Evolutionary conservation across 352 stramenopile species (phyloP).

Genomic region (Phytophthora macrochlamydospora): DNA sequence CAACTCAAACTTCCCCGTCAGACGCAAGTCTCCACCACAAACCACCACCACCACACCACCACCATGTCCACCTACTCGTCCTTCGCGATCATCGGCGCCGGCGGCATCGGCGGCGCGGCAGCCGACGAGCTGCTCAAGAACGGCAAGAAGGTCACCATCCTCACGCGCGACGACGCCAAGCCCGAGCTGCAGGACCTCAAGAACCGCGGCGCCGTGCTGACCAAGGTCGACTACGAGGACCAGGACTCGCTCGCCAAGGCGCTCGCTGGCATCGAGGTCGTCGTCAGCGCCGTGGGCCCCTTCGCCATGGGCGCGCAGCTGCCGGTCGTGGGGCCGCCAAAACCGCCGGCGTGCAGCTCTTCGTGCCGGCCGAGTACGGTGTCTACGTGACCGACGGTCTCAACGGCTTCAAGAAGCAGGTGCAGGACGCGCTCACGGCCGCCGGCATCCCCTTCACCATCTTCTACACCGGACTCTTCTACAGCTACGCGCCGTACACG

Average conservation of each 20-base stretch:
- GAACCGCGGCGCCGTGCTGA: conserved; percentile 24
- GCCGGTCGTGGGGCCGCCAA: conserved; percentile 8
- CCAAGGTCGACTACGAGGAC: conserved; percentile 28
- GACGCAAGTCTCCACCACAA: conserved; percentile 11
- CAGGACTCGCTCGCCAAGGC: conserved; percentile 22
- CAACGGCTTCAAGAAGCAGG: conserved; percentile 21
- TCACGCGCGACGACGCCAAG: conserved; percentile 32
- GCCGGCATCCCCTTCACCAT: conserved; percentile 19
- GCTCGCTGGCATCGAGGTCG: conserved; percentile 25
- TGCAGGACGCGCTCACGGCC: conserved; percentile 21
- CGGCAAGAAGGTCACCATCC: conserved; percentile 22
- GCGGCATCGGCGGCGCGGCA: conserved; percentile 25
- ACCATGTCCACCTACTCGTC: conserved; percentile 22
- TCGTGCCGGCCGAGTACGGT: conserved; percentile 22
- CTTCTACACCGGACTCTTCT: conserved; percentile 32
- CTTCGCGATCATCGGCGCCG: conserved; percentile 33
- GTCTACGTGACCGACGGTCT: conserved; percentile 18
- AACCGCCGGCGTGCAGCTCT: conserved; percentile 17
- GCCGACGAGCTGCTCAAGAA: conserved; percentile 36
- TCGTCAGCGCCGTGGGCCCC: conserved; percentile 10
- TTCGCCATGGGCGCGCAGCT: conserved; percentile 10
- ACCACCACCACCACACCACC: not conserved
- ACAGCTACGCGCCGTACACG: conserved; percentile 8
- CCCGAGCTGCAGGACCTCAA: conserved; percentile 31
- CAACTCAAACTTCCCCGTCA: conserved; percentile 16